Conservation (phyloP, 2,329 filamentous ascomycete genomes). For the Apiospora sp. region DNA sequence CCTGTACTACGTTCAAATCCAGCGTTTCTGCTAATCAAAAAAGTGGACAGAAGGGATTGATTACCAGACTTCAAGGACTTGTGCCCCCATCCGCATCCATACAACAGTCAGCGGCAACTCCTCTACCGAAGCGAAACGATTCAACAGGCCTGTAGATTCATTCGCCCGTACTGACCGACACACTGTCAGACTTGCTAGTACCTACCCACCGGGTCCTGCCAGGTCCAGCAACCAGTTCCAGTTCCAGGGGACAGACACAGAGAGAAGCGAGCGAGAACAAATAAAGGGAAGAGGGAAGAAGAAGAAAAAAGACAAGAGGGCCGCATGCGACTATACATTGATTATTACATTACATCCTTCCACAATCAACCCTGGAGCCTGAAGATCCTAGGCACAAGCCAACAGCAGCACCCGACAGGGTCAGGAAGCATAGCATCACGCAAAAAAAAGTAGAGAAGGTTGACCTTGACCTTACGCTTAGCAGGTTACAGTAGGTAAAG, state of each 20-base stretch:
- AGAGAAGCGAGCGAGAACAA: background rate
- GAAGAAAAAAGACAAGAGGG: background rate
- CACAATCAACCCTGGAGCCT: slow-evolving; percentile 7
- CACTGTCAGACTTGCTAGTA: slow-evolving; percentile 15
- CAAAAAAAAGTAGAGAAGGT: slow-evolving; percentile 22
- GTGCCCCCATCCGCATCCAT: slow-evolving; percentile 20
- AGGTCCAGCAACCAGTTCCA: background rate
- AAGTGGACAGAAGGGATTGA: slow-evolving; percentile 22
- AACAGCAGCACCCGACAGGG: slow-evolving; percentile 12
- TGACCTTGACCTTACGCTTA: slow-evolving; percentile 9
- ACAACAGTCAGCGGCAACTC: slow-evolving; percentile 14
- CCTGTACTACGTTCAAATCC: slow-evolving; percentile 12
- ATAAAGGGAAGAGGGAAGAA: background rate
- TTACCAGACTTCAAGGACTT: background rate
- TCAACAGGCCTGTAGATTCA: slow-evolving; percentile 12
- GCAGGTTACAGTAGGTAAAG: slow-evolving; percentile 16
- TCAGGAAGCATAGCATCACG: slow-evolving; percentile 11
- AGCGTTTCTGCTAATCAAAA: slow-evolving; percentile 20
- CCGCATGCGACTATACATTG: background rate
- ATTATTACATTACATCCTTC: slow-evolving; percentile 21
- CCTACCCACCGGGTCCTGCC: slow-evolving; percentile 17
- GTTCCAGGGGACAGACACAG: background rate
- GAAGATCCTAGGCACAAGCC: slow-evolving; percentile 14
- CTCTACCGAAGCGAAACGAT: slow-evolving; percentile 9
- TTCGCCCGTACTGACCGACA: slow-evolving; percentile 7